Evolutionary conservation across 2,329 filamentous ascomycete species (phyloP), one percentile per base, ranked within the genome.

Genomic region (Fragosphaeria purpurea): DNA sequence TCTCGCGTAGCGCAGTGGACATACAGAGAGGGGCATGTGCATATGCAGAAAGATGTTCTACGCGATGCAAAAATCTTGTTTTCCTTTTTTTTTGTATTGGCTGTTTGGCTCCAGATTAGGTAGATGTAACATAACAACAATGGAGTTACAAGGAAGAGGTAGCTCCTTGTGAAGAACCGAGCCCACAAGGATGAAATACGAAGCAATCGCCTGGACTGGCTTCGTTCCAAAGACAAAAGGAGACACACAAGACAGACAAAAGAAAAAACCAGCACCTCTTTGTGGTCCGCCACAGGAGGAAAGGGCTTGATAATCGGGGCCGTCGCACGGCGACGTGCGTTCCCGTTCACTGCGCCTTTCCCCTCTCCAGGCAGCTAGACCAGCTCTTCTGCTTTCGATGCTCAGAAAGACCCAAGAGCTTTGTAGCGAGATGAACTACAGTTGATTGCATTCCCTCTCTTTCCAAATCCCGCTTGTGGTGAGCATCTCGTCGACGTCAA

Each of bases 51-150:
- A 22, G 22, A 22, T 22, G 22, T 3, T 22, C 22, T 22, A 22
- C 22, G 22, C 22, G 41, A 42, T 2, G 22, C 13, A 10, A 30
- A 9, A 33, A 10, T 44, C 6, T 33, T 44, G 7, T 44, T 33
- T 13, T 34, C 8, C 30, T 22, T 44, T 49, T 52, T 48, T 45
- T 49, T 43, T 48, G 34, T 41, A 56, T 22, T 63, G 59, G 7
- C 11, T 33, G n/a, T 44, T 44, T 44, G 42, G 42, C 30, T 66
- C 68, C 59, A 60, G 50, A 69, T 70, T 69, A 70, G 66, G 64
- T 70, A 69, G 62, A 69, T 44, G 33, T 9, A 44, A 44, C 4
- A 44, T 9, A 44, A 44, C 4, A 33, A 13, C 22, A 7, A 33
- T 22, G 30, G 30, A 44, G 42, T 33, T 31, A 33, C 42, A 33